A percentile compares a stretch with the other conserved stretches of the same genome.
phyloP scores from a whole-genome alignment of 2,329 filamentous ascomycete genomes.

The Apiospora saccharicola region DNA sequence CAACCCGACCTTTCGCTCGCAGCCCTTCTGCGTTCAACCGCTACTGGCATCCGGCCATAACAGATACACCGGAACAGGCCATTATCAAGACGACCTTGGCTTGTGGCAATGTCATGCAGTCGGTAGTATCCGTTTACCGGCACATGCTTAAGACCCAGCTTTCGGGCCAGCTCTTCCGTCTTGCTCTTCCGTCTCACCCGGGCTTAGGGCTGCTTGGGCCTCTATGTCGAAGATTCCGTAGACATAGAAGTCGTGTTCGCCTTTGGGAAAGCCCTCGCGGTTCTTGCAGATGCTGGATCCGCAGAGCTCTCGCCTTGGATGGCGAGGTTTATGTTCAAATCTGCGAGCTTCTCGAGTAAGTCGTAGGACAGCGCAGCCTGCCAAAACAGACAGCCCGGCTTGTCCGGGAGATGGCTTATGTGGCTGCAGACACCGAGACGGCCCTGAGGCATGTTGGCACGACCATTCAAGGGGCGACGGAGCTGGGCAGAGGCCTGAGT shows the following conservation, averaged over 20 bases:
- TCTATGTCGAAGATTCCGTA: constrained; percentile 45
- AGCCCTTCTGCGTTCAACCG: too few species aligned
- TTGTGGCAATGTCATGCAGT: constrained; percentile 29
- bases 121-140: constrained; percentile 27
- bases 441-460: constrained; percentile 35
- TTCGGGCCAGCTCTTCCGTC: constrained; percentile 37
- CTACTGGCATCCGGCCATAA: too few species aligned
- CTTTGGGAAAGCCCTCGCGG: constrained; percentile 35
- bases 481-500: too few species aligned
- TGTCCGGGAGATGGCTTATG: constrained; percentile 36
- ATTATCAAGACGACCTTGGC: neutral
- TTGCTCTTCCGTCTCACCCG: constrained; percentile 37
- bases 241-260: constrained; percentile 42
- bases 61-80: too few species aligned
- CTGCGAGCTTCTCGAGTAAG: constrained; percentile 35
- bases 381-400: constrained; percentile 36
- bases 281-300: constrained; percentile 39
- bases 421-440: constrained; percentile 43
- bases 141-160: constrained; percentile 39
- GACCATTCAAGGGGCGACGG: constrained; percentile 6
- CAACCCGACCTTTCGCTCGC: too few species aligned
- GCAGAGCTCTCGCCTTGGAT: constrained; percentile 43
- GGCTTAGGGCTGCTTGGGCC: constrained; percentile 36
- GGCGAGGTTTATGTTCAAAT: constrained; percentile 35
- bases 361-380: constrained; percentile 31